These are phyloP conservation scores for Suhomyces vadensis DNA, from an alignment of 805 yeast species.

Conservation along the genomic window DNA sequence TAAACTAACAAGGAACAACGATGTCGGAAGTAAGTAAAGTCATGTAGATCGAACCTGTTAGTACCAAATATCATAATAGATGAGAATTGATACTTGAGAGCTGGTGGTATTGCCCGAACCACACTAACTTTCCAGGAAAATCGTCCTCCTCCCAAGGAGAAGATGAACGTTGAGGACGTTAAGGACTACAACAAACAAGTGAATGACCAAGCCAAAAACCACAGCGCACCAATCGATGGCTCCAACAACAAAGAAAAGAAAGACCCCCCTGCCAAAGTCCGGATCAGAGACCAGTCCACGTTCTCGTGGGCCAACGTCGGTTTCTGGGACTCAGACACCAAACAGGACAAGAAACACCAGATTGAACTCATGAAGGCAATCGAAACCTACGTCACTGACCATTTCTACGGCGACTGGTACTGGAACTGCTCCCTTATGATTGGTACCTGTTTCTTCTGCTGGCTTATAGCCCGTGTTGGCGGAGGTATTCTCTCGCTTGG, in stretches of 20 bases:
- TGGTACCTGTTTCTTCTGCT: constrained; percentile 72
- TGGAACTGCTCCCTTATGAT: constrained; percentile 64
- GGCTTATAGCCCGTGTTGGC: constrained; percentile 63
- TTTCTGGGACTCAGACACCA: constrained; percentile 29
- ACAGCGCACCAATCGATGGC: constrained; percentile 19
- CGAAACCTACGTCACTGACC: constrained; percentile 64
- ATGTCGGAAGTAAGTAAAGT: constrained; percentile 1
- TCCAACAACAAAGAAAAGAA: constrained; percentile 8
- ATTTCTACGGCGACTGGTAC: constrained; percentile 70
- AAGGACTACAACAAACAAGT: constrained; percentile 16
- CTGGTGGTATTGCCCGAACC: too few species aligned
- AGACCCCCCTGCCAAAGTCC: constrained; percentile 15
- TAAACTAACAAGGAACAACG: not conserved
- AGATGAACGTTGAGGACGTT: constrained; percentile 11
- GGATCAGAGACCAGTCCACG: constrained; percentile 30
- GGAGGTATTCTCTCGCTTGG: constrained; percentile 64
- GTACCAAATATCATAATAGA: too few species aligned
- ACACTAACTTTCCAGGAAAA: too few species aligned
- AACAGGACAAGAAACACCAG: constrained; percentile 25
- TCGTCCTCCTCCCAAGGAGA: constrained; percentile 3
- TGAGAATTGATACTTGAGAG: too few species aligned
- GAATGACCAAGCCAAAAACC: constrained; percentile 11
- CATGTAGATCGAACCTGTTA: too few species aligned
- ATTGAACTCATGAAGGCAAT: constrained; percentile 36
- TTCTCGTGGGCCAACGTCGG: constrained; percentile 46